phyloP scores from a whole-genome alignment of 2,329 filamentous ascomycete species.

The Botryotinia globosa region DNA sequence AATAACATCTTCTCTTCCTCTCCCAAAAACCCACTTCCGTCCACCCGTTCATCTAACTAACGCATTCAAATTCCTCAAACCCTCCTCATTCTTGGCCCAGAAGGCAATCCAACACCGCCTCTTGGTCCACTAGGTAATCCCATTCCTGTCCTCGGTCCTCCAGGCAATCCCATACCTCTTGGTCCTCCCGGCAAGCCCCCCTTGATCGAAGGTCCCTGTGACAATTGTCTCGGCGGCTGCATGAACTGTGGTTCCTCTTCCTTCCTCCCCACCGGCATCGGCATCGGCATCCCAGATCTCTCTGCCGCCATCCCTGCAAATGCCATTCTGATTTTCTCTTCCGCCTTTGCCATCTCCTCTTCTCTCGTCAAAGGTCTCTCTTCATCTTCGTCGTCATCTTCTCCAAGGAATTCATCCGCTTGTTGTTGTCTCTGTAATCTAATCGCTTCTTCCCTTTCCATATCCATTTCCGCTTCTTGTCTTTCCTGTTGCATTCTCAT shows the following conservation, averaged over 20 bases:
- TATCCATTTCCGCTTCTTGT: not conserved
- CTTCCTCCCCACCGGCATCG: not conserved
- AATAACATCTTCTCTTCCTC: not conserved
- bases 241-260: not conserved
- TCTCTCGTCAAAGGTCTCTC: constrained; percentile 22
- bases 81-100: not conserved
- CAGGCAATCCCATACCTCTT: constrained; percentile 15
- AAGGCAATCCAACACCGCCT: constrained; percentile 13
- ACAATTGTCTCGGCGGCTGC: not conserved
- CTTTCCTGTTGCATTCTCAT: constrained; percentile 13
- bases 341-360: constrained; percentile 24
- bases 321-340: constrained; percentile 24
- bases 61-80: not conserved
- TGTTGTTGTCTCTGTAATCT: constrained; percentile 5
- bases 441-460: constrained; percentile 8
- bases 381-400: constrained; percentile 1
- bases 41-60: not conserved
- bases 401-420: not conserved
- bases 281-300: constrained; percentile 8
- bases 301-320: constrained; percentile 25
- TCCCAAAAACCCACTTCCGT: not conserved
- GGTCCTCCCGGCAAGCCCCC: constrained; percentile 20
- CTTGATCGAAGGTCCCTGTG: constrained; percentile 11
- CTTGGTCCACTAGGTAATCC: constrained; percentile 19
- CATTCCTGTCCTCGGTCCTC: not conserved